Evolutionary conservation across 352 stramenopile genomes (phyloP).

Genomic region (Phytophthora citricola): DNA sequence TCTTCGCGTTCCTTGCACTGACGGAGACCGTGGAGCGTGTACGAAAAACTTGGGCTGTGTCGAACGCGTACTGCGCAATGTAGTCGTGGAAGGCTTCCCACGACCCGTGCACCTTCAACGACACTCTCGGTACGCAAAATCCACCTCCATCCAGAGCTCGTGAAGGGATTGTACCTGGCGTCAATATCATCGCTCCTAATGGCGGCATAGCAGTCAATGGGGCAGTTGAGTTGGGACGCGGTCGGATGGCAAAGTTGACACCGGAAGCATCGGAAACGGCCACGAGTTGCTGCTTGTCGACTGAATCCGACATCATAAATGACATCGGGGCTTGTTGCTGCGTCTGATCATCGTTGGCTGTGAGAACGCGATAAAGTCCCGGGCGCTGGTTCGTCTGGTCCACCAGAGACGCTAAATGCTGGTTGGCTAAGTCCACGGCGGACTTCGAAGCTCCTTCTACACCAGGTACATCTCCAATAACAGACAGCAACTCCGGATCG

Average conservation of each 20-base stretch:
- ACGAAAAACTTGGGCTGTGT: constrained; percentile 72
- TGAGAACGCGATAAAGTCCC: constrained; percentile 23
- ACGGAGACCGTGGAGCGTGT: constrained; percentile 78
- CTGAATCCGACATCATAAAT: constrained; percentile 17
- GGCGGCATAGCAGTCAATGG: constrained; percentile 21
- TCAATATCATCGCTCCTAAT: constrained; percentile 35
- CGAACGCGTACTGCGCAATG: constrained; percentile 59
- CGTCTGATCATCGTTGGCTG: constrained; percentile 22
- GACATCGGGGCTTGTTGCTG: constrained; percentile 24
- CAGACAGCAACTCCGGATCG: constrained; percentile 66
- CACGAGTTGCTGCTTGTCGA: constrained; percentile 16
- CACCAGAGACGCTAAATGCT: constrained; percentile 25
- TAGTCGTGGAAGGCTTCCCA: constrained; percentile 73
- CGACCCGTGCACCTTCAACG: constrained; percentile 55
- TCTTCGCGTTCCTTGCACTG: constrained; percentile 63
- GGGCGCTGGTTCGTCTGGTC: constrained; percentile 28
- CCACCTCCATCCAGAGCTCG: constrained; percentile 35
- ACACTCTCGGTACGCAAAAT: constrained; percentile 43
- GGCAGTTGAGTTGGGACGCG: constrained; percentile 1
- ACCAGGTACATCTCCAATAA: constrained; percentile 19
- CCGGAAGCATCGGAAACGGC: constrained; percentile 14
- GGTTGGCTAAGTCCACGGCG: constrained; percentile 13
- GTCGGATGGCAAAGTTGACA: constrained; percentile 25
- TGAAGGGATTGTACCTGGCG: constrained; percentile 39
- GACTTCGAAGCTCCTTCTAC: not conserved